phyloP scores from a whole-genome alignment of 2,329 filamentous ascomycete genomes.

The Chaetomiaceae sp. region DNA sequence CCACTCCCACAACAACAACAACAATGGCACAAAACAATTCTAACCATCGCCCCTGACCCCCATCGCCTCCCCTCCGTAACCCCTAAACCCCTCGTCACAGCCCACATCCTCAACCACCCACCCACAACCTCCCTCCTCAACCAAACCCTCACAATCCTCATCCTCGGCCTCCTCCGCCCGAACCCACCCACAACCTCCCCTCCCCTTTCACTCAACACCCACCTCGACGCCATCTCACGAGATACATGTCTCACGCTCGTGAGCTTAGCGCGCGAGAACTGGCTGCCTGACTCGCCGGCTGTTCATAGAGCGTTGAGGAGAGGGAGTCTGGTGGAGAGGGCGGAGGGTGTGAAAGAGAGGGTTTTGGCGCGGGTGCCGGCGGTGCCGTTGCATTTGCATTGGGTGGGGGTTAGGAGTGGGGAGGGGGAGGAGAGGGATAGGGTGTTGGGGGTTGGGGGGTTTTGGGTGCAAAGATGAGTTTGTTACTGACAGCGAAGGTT shows the following conservation, averaged over 20 bases:
- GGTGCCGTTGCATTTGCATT: conserved; percentile 16
- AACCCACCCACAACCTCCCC: conserved; percentile 17
- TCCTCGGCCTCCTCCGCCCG: conserved; percentile 58
- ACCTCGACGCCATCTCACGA: conserved; percentile 31
- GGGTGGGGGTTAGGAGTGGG: conserved; percentile 19
- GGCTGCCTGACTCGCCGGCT: conserved; percentile 40
- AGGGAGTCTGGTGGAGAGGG: conserved; percentile 11
- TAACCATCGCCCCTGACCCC: conserved; percentile 51
- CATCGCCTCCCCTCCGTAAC: conserved; percentile 44
- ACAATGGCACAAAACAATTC: conserved; percentile 55
- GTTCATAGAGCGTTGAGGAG: conserved; percentile 34
- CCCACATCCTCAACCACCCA: conserved; percentile 46
- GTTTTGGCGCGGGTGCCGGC: conserved; percentile 1
- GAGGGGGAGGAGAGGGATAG: conserved; percentile 21
- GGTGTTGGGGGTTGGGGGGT: conserved; percentile 21
- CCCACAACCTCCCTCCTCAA: conserved; percentile 39
- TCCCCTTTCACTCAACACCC: conserved; percentile 18
- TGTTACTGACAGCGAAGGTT: too few relatives aligned
- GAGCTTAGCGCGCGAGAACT: conserved; percentile 44
- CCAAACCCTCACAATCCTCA: conserved; percentile 45
- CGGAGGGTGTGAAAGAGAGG: conserved; percentile 3
- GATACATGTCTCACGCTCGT: conserved; percentile 43
- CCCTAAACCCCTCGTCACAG: conserved; percentile 45
- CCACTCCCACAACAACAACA: background rate
- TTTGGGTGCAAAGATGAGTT: conserved; percentile 21